Evolutionary conservation across 1,284 basidiomycete genomes (phyloP), one percentile per base, ranked within the genome.

Genomic region (Inonotus hispidus): DNA sequence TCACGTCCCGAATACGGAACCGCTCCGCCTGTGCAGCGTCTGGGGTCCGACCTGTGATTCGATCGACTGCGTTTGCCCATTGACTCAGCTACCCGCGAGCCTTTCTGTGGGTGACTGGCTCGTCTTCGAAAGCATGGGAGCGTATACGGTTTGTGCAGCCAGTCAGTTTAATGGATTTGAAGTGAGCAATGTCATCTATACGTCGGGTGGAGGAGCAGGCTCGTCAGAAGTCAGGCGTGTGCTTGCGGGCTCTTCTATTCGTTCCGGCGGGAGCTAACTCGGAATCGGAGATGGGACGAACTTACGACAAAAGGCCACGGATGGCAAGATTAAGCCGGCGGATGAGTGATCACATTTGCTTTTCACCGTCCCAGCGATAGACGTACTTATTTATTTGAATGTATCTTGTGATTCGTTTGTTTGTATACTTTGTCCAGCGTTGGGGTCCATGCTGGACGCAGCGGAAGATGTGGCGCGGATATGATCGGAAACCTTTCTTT

Each of bases 61-160:
- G 55, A 92, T 95, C 69, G 93, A 96, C 74, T 88, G 87, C 68
- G 90, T 95, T 23, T 82, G 83, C 67, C 76, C 81, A 37, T 72
- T 80, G 53, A 83, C 86, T 3, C 68, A 74, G 63, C 75, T 95
- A 49, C 91, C 92, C 0, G 73, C 72, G 27, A 80, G 79, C 0
- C 77, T 93, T 61, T 78, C 81, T 56, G 90, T 93, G 1, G 94
- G 93, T 7, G 93, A 97, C 73, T 97, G 94, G 94, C 80, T 97
- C 7, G 88, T 89, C 6, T 96, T 93, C 78, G 84, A 86, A 58
- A 85, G 92, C 69, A 96, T 97, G 93, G 93, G 93, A 45, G 93
- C 93, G 13, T 97, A 97, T 74, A 96, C 93, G 16, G 80, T 94
- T 65, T 95, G 92, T 69, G 93, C 93, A 0, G 92, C 94, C 21